Conservation (phyloP, 352 stramenopile genomes). For the Sclerospora graminicola region DNA sequence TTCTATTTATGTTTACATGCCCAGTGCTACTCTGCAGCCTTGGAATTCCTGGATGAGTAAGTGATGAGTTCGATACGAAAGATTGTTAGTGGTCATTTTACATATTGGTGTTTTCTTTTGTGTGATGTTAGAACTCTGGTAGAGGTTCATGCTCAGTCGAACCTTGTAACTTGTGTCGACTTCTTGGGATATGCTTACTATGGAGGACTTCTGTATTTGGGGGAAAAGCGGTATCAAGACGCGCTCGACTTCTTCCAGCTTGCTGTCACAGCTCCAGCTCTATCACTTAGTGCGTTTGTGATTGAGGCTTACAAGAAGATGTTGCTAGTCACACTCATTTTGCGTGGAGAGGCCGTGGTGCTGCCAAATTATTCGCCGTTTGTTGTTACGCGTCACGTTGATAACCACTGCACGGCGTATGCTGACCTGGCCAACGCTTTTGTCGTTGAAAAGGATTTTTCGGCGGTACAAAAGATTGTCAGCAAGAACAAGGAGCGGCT, state of each 20-base stretch:
- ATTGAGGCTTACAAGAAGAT: slow-evolving; percentile 82
- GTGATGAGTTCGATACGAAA: not conserved
- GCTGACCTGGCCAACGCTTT: slow-evolving; percentile 46
- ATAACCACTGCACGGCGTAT: slow-evolving; percentile 58
- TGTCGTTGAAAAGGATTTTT: slow-evolving; percentile 27
- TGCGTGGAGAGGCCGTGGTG: slow-evolving; percentile 32
- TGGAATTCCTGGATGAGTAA: slow-evolving; percentile 59
- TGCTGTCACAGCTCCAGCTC: slow-evolving; percentile 58
- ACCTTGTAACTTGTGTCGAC: slow-evolving; percentile 45
- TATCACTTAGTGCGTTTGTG: slow-evolving; percentile 65
- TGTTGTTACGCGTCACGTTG: slow-evolving; percentile 58
- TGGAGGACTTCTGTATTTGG: slow-evolving; percentile 57
- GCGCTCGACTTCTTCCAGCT: slow-evolving; percentile 66
- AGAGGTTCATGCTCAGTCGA: slow-evolving; percentile 53
- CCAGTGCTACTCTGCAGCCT: slow-evolving; percentile 70
- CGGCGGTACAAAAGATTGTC: slow-evolving; percentile 21
- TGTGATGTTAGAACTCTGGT: slow-evolving; percentile 37
- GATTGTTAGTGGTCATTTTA: not conserved
- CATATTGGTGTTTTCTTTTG: slow-evolving; percentile 5
- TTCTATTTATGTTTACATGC: slow-evolving; percentile 72
- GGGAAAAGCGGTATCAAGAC: slow-evolving; percentile 68
- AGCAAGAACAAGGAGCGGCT: slow-evolving; percentile 38
- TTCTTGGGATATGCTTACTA: slow-evolving; percentile 83
- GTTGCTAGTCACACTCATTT: slow-evolving; percentile 54
- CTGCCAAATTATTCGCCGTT: slow-evolving; percentile 79